Evolutionary conservation across 768 basidiomycete species (phyloP).

Genomic region (Boletus bicolor): DNA sequence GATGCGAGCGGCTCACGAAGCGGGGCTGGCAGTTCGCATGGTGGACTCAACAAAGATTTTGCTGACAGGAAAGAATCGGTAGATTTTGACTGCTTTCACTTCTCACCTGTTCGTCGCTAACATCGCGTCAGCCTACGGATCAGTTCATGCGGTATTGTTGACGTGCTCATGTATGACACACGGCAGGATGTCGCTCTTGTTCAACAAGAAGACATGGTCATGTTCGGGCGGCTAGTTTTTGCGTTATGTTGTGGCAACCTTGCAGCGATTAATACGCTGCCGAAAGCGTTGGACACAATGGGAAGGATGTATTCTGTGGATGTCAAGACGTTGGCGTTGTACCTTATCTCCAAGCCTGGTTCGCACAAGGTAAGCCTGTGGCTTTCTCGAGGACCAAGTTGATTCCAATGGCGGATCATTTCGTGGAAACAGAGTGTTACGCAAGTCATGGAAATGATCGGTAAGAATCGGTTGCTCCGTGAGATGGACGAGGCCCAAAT

Average conservation of each 20-base stretch:
- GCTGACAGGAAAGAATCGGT: conserved; percentile 88
- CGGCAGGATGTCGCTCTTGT: conserved; percentile 53
- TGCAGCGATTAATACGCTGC: conserved; percentile 52
- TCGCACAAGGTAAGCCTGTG: conserved; percentile 51
- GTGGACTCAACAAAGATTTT: conserved; percentile 87
- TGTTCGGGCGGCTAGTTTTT: conserved; percentile 84
- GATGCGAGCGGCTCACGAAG: conserved; percentile 81
- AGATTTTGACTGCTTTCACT: background rate
- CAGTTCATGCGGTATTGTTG: conserved; percentile 81
- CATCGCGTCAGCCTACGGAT: conserved; percentile 63
- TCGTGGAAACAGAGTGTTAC: conserved; percentile 56
- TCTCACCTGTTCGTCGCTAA: background rate
- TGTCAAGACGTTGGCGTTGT: conserved; percentile 75
- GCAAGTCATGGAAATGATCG: conserved; percentile 78
- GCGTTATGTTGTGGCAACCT: conserved; percentile 70
- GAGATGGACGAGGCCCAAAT: conserved; percentile 84
- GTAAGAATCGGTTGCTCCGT: conserved; percentile 53
- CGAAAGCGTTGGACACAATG: conserved; percentile 77
- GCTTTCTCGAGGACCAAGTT: background rate
- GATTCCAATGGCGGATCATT: background rate
- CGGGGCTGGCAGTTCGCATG: conserved; percentile 74
- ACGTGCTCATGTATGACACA: conserved; percentile 77
- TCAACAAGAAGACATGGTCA: conserved; percentile 86
- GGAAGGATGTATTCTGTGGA: conserved; percentile 74
- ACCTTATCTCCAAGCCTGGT: conserved; percentile 68